Conservation (phyloP, 116 monocot species). For the Dioscorea cayenensis region DNA sequence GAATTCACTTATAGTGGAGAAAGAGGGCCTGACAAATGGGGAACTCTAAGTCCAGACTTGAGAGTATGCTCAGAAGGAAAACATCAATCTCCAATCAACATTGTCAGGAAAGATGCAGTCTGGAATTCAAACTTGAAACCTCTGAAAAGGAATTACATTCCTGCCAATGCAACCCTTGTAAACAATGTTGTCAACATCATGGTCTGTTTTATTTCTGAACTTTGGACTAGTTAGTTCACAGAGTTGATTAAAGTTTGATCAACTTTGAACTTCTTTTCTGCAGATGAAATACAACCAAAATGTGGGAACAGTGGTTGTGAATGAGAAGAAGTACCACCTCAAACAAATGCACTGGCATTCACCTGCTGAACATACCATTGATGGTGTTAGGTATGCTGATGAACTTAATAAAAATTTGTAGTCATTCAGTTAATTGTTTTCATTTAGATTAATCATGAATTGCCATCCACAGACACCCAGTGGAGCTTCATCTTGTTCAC, state of each 20-base stretch:
- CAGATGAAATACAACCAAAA: conserved; percentile 34
- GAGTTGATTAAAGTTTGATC: too few relatives aligned
- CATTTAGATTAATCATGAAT: background rate
- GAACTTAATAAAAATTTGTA: too few relatives aligned
- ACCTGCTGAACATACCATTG: conserved; percentile 54
- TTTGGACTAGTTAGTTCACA: background rate
- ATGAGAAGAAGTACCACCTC: conserved; percentile 49
- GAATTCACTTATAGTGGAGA: conserved; percentile 43
- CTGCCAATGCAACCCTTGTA: conserved; percentile 45
- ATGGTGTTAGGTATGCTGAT: conserved; percentile 23
- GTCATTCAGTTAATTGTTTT: too few relatives aligned
- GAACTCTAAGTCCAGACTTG: conserved; percentile 32
- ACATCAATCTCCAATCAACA: conserved; percentile 65
- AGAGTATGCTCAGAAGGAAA: conserved; percentile 40
- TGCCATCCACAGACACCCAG: background rate
- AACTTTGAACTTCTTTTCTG: background rate
- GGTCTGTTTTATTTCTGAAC: conserved; percentile 17
- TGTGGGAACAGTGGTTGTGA: conserved; percentile 20
- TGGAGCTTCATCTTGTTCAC: conserved; percentile 14
- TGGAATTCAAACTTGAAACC: conserved; percentile 6
- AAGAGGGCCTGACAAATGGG: conserved; percentile 53
- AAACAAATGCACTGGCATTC: conserved; percentile 44
- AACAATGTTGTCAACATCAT: conserved; percentile 54
- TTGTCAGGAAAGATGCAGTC: conserved; percentile 15
- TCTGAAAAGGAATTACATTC: conserved; percentile 31